A percentile compares a stretch with the other conserved stretches of the same genome.
These are phyloP conservation scores for Malus hybrid DNA, from an alignment of 331 rosid genomes.

Conservation along the genomic window DNA sequence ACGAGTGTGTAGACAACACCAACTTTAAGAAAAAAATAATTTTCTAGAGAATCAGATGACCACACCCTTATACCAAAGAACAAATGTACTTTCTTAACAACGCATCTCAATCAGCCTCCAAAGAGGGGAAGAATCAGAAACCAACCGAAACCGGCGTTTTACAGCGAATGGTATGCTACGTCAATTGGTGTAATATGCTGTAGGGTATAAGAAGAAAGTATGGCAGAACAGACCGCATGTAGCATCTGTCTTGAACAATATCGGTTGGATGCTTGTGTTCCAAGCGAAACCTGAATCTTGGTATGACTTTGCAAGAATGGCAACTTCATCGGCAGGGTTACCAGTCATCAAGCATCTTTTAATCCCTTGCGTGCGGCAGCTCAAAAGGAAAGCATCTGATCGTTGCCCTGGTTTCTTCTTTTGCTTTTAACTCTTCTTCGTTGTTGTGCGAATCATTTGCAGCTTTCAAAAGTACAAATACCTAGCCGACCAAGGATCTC, in stretches of 20 bases:
- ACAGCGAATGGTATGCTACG: neutral
- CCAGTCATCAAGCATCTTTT: constrained; percentile 81
- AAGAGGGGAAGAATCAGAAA: neutral
- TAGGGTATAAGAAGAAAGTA: neutral
- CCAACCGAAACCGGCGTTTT: neutral
- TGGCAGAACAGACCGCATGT: neutral
- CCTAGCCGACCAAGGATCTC: constrained; percentile 99
- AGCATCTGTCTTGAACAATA: neutral
- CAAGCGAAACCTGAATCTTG: constrained; percentile 4
- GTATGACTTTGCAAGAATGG: constrained; percentile 85
- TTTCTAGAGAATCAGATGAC: neutral
- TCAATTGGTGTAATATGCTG: neutral
- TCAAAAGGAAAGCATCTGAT: constrained; percentile 85
- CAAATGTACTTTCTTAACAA: neutral
- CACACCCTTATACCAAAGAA: neutral
- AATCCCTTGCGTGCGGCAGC: constrained; percentile 54
- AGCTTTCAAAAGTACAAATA: constrained; percentile 1
- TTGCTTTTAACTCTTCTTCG: constrained; percentile 67
- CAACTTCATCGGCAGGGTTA: constrained; percentile 70
- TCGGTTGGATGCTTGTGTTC: neutral
- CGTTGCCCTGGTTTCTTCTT: constrained; percentile 93
- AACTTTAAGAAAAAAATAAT: neutral
- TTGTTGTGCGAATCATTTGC: constrained; percentile 35
- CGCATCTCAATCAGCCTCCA: neutral
- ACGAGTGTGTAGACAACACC: no score